These are phyloP conservation scores for Darksidea phi DNA, from an alignment of 495 filamentous ascomycete genomes.

Conservation along the genomic window DNA sequence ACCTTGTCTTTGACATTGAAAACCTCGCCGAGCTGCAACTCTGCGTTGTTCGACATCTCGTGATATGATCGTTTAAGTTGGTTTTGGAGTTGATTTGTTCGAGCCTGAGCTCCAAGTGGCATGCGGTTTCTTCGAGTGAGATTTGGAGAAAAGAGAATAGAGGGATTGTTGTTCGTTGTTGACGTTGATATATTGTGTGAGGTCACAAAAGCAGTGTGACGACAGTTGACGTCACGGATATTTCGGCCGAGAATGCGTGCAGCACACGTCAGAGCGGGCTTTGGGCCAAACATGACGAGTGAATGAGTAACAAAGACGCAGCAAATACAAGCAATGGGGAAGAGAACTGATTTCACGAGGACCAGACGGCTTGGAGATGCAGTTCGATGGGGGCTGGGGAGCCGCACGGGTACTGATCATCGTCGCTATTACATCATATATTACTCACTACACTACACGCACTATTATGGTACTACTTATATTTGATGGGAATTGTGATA, in stretches of 20 bases:
- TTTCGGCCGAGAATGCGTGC: background rate
- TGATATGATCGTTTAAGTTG: conserved; percentile 8
- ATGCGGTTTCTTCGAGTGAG: background rate
- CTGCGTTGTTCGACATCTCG: conserved; percentile 45
- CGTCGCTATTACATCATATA: background rate
- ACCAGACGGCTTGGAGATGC: too few relatives aligned
- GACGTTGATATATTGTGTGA: too few relatives aligned
- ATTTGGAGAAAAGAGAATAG: background rate
- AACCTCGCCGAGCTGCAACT: conserved; percentile 51
- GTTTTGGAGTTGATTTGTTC: conserved; percentile 7
- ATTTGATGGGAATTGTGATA: too few relatives aligned
- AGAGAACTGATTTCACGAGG: too few relatives aligned
- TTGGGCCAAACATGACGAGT: background rate
- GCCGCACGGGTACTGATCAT: background rate
- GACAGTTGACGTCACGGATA: conserved; percentile 10
- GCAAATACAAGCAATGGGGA: background rate
- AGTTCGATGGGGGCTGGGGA: too few relatives aligned
- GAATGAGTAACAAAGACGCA: background rate
- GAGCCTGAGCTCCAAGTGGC: background rate
- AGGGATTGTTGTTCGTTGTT: background rate
- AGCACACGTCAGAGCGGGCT: background rate
- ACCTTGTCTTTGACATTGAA: conserved; percentile 60
- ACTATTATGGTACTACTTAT: too few relatives aligned
- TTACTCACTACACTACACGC: too few relatives aligned
- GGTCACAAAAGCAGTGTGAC: background rate